Evolutionary conservation across 1,139 yeast genomes (phyloP).

Genomic region (Zygosaccharomyces sapae): DNA sequence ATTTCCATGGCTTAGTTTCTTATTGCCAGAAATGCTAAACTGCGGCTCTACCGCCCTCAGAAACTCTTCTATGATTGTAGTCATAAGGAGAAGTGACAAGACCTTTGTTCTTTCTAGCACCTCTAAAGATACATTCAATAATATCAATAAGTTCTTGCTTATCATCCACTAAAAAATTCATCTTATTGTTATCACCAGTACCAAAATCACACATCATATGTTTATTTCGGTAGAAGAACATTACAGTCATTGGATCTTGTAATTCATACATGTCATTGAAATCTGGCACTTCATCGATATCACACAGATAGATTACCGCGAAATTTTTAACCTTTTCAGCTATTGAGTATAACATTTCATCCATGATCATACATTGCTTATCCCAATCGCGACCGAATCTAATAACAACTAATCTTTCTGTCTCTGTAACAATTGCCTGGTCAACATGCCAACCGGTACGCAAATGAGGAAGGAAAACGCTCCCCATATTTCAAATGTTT

Average conservation of each 20-base stretch:
- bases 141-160: constrained; percentile 90
- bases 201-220: constrained; percentile 99
- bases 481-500: constrained; percentile 55
- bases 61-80: constrained; percentile 31
- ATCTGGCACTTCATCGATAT: constrained; percentile 83
- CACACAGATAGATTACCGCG: constrained; percentile 84
- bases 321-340: constrained; percentile 84
- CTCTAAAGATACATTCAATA: constrained; percentile 82
- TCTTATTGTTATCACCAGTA: constrained; percentile 92
- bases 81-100: constrained; percentile 75
- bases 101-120: constrained; percentile 91
- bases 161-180: constrained; percentile 73
- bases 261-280: constrained; percentile 91
- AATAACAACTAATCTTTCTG: constrained; percentile 79
- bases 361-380: constrained; percentile 83
- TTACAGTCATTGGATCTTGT: constrained; percentile 83
- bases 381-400: constrained; percentile 81
- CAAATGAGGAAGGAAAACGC: constrained; percentile 82
- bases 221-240: constrained; percentile 90
- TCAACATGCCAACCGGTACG: constrained; percentile 95
- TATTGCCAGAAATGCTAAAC: background rate
- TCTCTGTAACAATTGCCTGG: constrained; percentile 84
- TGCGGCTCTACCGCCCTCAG: background rate
- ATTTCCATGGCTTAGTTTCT: background rate
- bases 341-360: constrained; percentile 71